Evolutionary conservation across 495 filamentous ascomycete species (phyloP).

Genomic region (Xylaria flabelliformis): DNA sequence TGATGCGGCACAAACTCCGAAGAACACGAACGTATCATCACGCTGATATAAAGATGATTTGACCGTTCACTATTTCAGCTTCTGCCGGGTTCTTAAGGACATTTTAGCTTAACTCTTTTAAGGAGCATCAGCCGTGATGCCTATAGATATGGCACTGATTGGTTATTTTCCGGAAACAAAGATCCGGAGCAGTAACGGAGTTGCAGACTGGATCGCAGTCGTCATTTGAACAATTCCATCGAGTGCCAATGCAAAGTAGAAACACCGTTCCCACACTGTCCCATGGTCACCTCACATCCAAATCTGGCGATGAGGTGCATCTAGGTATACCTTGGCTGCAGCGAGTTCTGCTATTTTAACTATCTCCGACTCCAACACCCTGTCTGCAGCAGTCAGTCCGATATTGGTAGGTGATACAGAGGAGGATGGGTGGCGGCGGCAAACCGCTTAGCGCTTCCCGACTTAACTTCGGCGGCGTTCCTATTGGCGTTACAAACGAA

Average conservation of each 20-base stretch:
- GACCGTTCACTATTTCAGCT: not conserved
- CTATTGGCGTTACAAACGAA: conserved; percentile 12
- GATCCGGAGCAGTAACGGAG: not conserved
- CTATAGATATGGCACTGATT: not conserved
- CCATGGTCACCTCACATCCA: not conserved
- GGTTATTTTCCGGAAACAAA: not conserved
- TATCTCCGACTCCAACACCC: not conserved
- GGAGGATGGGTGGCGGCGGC: conserved; percentile 10
- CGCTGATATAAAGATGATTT: not conserved
- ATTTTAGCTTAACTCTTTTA: not conserved
- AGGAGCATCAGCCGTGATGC: not conserved
- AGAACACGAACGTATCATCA: not conserved
- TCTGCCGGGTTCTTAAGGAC: not conserved
- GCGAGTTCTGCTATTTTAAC: conserved; percentile 22
- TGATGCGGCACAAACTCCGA: not conserved
- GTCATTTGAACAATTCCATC: not conserved
- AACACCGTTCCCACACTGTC: conserved; percentile 6
- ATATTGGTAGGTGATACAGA: conserved; percentile 16
- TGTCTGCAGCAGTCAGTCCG: conserved; percentile 1
- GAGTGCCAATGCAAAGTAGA: not conserved
- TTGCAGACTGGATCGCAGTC: not conserved
- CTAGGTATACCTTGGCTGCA: conserved; percentile 12
- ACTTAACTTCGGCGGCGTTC: conserved; percentile 10
- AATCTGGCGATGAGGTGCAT: conserved; percentile 20
- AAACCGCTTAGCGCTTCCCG: conserved; percentile 19